Conservation (phyloP, 2,329 filamentous ascomycete species). For the Fusarium sp. region DNA sequence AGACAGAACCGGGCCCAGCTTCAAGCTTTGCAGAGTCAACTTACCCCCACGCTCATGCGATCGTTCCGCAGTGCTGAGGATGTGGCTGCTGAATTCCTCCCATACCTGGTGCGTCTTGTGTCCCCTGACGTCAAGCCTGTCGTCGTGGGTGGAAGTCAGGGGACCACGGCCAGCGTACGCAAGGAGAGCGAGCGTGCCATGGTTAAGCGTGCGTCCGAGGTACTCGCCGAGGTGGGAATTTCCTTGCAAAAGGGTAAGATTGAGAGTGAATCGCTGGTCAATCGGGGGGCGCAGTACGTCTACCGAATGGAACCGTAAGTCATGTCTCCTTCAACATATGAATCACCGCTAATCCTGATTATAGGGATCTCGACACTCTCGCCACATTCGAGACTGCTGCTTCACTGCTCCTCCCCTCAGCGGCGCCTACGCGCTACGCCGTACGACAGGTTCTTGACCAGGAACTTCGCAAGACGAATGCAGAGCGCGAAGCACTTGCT, state of each 20-base stretch:
- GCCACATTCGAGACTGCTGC: conserved; percentile 78
- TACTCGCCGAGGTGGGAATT: conserved; percentile 86
- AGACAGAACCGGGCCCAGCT: conserved; percentile 83
- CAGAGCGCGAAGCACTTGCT: conserved; percentile 73
- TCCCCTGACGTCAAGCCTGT: conserved; percentile 93
- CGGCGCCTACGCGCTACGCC: conserved; percentile 86
- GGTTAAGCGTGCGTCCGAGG: conserved; percentile 81
- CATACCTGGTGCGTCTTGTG: conserved; percentile 85
- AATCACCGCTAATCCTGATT: conserved; percentile 17
- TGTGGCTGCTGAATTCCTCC: conserved; percentile 84
- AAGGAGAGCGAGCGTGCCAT: conserved; percentile 87
- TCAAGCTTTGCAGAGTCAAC: conserved; percentile 76
- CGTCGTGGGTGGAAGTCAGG: conserved; percentile 76
- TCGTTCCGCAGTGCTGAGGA: conserved; percentile 83
- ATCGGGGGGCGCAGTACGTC: conserved; percentile 77
- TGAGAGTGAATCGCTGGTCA: conserved; percentile 72
- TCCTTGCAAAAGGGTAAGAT: conserved; percentile 84
- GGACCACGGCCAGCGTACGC: conserved; percentile 83
- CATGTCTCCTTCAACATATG: background rate
- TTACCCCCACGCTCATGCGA: conserved; percentile 78
- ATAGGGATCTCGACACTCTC: conserved; percentile 79
- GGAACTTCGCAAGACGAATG: conserved; percentile 81
- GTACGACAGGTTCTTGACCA: conserved; percentile 94
- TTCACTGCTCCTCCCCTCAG: conserved; percentile 65
- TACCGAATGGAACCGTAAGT: conserved; percentile 96